Evolutionary conservation across 352 stramenopile genomes (phyloP).

Genomic region (Phytophthora citrophthora): DNA sequence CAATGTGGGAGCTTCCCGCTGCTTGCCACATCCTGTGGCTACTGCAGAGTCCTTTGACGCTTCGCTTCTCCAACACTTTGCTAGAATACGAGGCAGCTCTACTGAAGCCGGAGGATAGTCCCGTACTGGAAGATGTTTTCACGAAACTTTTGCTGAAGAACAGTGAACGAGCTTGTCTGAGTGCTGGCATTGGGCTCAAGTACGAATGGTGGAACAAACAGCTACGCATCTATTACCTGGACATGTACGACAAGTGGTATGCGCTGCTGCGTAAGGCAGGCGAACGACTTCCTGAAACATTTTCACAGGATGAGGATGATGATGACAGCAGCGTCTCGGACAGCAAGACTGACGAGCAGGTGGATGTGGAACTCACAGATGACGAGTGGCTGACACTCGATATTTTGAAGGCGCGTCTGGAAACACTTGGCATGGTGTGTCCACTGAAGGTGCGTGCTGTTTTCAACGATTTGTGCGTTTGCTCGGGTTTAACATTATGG

Average conservation of each 20-base stretch:
- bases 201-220: slow-evolving; percentile 92
- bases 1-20: slow-evolving; percentile 78
- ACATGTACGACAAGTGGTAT: slow-evolving; percentile 86
- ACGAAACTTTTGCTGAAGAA: slow-evolving; percentile 88
- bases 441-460: slow-evolving; percentile 51
- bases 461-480: too few relatives aligned
- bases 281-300: slow-evolving; percentile 66
- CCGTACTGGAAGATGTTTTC: slow-evolving; percentile 83
- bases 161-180: slow-evolving; percentile 79
- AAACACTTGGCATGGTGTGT: slow-evolving; percentile 57
- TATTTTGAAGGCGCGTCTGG: slow-evolving; percentile 62
- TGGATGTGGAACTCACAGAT: slow-evolving; percentile 81
- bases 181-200: slow-evolving; percentile 78
- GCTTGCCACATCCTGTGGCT: slow-evolving; percentile 87
- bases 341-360: slow-evolving; percentile 38
- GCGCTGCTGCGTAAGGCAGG: slow-evolving; percentile 75
- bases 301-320: slow-evolving; percentile 75
- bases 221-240: slow-evolving; percentile 82
- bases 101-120: slow-evolving; percentile 71
- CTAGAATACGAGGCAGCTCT: slow-evolving; percentile 86
- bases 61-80: slow-evolving; percentile 80
- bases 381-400: slow-evolving; percentile 79
- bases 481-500: slow-evolving; percentile 2
- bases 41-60: slow-evolving; percentile 77
- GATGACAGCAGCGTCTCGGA: slow-evolving; percentile 32